phyloP scores from a whole-genome alignment of 345 rosid genomes.

The rapeseed (Brassica napus) region Da-Ae NC_063447.1:62074501-62075000 shows the following conservation, averaged over 20 bases:
- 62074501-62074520: conserved; percentile 16
- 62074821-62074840: conserved; percentile 48
- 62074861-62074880: conserved; percentile 76
- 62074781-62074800: conserved; percentile 87
- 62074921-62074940: background rate
- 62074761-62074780: conserved; percentile 70
- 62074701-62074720: background rate
- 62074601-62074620: conserved; percentile 75
- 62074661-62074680: conserved; percentile 52
- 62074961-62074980: conserved; percentile 18
- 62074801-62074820: conserved; percentile 65
- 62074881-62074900: conserved; percentile 44
- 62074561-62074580: conserved; percentile 52
- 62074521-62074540: conserved; percentile 27
- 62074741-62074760: conserved; percentile 60
- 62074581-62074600: conserved; percentile 76
- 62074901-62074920: background rate
- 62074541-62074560: conserved; percentile 23
- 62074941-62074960: background rate
- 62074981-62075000: conserved; percentile 74
- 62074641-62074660: conserved; percentile 62
- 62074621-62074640: conserved; percentile 71
- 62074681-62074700: conserved; percentile 27
- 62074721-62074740: background rate
- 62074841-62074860: conserved; percentile 50